Conservation (phyloP, 139 green algal genomes). For the Micromonas pusilla region DNA sequence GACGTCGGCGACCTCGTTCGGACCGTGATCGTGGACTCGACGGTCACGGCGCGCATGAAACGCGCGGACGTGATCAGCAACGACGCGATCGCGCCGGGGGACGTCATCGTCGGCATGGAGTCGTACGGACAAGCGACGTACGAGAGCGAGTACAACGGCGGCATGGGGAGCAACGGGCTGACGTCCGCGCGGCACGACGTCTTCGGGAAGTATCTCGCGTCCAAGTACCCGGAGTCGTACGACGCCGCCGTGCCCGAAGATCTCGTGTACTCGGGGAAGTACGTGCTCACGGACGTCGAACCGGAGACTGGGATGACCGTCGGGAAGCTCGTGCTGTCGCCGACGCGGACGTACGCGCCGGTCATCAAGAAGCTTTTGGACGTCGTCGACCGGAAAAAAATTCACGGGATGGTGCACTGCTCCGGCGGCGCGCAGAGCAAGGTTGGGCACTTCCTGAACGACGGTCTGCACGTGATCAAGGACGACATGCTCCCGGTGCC, state of each 20-base stretch:
- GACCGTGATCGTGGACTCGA: conserved; percentile 27
- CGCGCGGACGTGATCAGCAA: conserved; percentile 22
- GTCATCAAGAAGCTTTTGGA: conserved; percentile 15
- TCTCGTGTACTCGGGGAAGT: conserved; percentile 22
- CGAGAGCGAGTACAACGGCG: conserved; percentile 29
- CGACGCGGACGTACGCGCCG: conserved; percentile 29
- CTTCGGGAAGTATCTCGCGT: background rate
- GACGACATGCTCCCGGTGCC: conserved; percentile 27
- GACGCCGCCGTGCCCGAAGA: conserved; percentile 10
- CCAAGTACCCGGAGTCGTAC: conserved; percentile 24
- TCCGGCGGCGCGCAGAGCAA: conserved; percentile 23
- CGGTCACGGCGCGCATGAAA: conserved; percentile 17
- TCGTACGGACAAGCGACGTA: conserved; percentile 26
- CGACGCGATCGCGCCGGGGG: conserved; percentile 17
- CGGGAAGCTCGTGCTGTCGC: conserved; percentile 17
- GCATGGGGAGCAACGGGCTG: conserved; percentile 23
- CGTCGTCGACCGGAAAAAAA: background rate
- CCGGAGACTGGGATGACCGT: conserved; percentile 24
- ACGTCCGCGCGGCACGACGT: conserved; percentile 26
- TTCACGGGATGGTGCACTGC: conserved; percentile 32
- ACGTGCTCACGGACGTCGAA: conserved; percentile 22
- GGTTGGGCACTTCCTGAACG: conserved; percentile 22
- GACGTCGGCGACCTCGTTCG: conserved; percentile 25
- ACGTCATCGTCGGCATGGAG: conserved; percentile 20
- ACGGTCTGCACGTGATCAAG: conserved; percentile 26